Conservation (phyloP, 208 protist genomes). For the Zelonia costaricensis region DNA sequence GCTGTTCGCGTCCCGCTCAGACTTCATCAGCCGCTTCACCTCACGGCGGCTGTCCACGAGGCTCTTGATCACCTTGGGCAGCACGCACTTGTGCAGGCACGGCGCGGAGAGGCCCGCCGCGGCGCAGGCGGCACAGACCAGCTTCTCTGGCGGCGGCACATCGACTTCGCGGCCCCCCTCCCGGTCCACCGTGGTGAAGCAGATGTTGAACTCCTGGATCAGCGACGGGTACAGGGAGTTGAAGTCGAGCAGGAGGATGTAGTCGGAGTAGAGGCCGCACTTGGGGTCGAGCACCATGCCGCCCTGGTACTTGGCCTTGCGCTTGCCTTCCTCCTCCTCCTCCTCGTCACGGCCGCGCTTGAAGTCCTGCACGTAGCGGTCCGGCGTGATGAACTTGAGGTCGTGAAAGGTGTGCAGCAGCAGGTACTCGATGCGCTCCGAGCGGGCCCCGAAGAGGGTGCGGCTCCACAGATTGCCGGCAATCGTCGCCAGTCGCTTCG, state of each 20-base stretch:
- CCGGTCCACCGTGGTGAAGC: slow-evolving; percentile 98
- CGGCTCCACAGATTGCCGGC: slow-evolving; percentile 97
- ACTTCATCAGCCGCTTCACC: slow-evolving; percentile 95
- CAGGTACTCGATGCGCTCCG: slow-evolving; percentile 99
- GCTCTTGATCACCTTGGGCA: slow-evolving; percentile 95
- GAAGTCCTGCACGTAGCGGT: slow-evolving; percentile 84
- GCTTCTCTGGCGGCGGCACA: slow-evolving; percentile 68
- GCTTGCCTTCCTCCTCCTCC: slow-evolving; percentile 68
- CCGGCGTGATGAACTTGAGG: slow-evolving; percentile 95
- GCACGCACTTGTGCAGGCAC: slow-evolving; percentile 88
- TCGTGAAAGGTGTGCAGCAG: slow-evolving; percentile 97
- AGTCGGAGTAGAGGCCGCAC: slow-evolving; percentile 98
- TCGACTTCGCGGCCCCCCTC: slow-evolving; percentile 34
- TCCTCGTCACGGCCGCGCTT: slow-evolving; percentile 70
- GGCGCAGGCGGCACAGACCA: slow-evolving; percentile 80
- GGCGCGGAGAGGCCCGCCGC: slow-evolving; percentile 51
- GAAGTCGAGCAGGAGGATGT: slow-evolving; percentile 99
- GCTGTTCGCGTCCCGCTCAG: slow-evolving; percentile 79
- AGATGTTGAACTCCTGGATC: slow-evolving; percentile 99
- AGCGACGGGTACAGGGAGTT: slow-evolving; percentile 99
- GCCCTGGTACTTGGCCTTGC: slow-evolving; percentile 92
- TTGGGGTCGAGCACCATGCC: slow-evolving; percentile 98
- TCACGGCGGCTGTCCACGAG: slow-evolving; percentile 94
- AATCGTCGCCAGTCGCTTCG: slow-evolving; percentile 96
- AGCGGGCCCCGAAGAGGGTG: slow-evolving; percentile 93